phyloP scores from a whole-genome alignment of 768 basidiomycete genomes.

The Chalciporus sphaerocephalus region DNA sequence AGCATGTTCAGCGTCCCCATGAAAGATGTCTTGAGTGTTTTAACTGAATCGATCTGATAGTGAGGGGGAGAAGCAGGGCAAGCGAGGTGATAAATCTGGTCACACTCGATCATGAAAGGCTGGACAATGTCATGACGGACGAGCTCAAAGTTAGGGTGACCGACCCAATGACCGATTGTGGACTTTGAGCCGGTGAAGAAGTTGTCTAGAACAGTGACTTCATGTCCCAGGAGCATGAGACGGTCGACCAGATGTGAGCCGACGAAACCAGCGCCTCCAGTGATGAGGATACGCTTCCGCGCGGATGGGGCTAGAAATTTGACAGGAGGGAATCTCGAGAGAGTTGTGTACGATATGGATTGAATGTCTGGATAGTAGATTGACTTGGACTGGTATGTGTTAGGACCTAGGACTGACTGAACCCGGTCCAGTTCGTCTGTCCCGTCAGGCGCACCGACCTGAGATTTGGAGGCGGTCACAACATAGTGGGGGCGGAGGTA shows the following conservation, averaged over 20 bases:
- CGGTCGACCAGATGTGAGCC: constrained; percentile 98
- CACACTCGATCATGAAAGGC: constrained; percentile 98
- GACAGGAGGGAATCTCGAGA: constrained; percentile 90
- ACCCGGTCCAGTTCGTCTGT: constrained; percentile 46
- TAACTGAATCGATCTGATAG: constrained; percentile 97
- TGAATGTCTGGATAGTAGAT: constrained; percentile 77
- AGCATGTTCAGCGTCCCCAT: constrained; percentile 99
- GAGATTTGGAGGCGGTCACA: constrained; percentile 36
- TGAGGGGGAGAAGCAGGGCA: constrained; percentile 97
- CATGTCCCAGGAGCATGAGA: constrained; percentile 95
- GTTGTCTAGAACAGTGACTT: constrained; percentile 96
- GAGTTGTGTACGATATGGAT: constrained; percentile 88
- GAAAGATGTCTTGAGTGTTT: constrained; percentile 98
- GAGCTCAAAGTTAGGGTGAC: constrained; percentile 98
- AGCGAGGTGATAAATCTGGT: constrained; percentile 98
- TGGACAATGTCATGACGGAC: constrained; percentile 97
- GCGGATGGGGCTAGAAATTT: constrained; percentile 71
- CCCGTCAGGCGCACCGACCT: constrained; percentile 36
- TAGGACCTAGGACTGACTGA: constrained; percentile 45
- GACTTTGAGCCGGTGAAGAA: constrained; percentile 98
- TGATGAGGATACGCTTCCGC: constrained; percentile 89
- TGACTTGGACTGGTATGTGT: constrained; percentile 74
- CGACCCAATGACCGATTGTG: constrained; percentile 93
- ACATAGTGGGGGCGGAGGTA: constrained; percentile 84
- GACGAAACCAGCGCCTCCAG: constrained; percentile 98